Conservation (phyloP, 441 rosid genomes). For the Corymbia calophylla region DNA sequence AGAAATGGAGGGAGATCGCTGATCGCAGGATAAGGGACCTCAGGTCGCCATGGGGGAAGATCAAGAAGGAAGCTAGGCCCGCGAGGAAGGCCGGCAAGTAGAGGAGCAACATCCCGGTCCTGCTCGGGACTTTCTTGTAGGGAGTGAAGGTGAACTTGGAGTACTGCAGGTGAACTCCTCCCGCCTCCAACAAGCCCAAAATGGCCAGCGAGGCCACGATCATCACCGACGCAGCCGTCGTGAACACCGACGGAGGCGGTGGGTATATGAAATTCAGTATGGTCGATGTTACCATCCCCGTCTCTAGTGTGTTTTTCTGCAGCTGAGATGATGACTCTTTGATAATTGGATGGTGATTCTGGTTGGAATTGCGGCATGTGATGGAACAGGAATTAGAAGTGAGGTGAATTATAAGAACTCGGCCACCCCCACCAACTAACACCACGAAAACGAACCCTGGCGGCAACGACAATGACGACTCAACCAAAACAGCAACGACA, state of each 20-base stretch:
- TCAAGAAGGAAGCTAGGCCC: constrained; percentile 35
- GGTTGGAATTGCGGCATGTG: not conserved
- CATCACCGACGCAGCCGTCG: constrained; percentile 28
- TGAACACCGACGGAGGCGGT: constrained; percentile 32
- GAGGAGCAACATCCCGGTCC: constrained; percentile 47
- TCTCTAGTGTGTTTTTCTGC: not conserved
- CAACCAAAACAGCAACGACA: too few species aligned
- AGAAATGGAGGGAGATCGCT: constrained; percentile 60
- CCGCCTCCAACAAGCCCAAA: constrained; percentile 34
- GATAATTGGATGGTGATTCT: not conserved
- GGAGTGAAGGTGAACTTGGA: constrained; percentile 41
- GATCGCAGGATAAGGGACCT: constrained; percentile 46
- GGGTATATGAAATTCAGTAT: constrained; percentile 17
- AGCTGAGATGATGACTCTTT: not conserved
- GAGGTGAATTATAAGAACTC: not conserved
- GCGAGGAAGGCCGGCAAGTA: constrained; percentile 60
- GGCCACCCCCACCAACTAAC: too few species aligned
- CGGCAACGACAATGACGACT: too few species aligned
- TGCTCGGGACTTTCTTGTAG: constrained; percentile 16
- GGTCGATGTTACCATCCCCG: constrained; percentile 2
- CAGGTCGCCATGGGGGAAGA: constrained; percentile 32
- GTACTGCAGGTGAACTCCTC: constrained; percentile 51
- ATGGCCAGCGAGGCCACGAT: constrained; percentile 22
- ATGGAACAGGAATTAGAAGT: not conserved
- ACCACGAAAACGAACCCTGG: too few species aligned